Conservation (phyloP, 2,329 filamentous ascomycete species). For the Botrytis fabae region DNA sequence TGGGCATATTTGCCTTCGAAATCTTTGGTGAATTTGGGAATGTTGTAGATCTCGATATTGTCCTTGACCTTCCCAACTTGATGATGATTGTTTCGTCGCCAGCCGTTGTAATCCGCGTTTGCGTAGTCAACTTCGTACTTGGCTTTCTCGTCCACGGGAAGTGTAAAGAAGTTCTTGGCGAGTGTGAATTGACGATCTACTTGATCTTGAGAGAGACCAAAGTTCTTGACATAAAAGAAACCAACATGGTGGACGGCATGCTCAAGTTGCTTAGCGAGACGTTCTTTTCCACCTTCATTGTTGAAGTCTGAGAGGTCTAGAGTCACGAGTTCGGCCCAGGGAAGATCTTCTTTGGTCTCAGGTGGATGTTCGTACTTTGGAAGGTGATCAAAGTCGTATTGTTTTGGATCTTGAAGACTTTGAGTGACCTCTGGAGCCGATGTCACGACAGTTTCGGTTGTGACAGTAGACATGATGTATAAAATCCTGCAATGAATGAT, state of each 20-base stretch:
- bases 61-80: slow-evolving; percentile 41
- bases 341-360: slow-evolving; percentile 47
- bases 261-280: slow-evolving; percentile 52
- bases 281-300: slow-evolving; percentile 51
- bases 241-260: slow-evolving; percentile 53
- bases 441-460: slow-evolving; percentile 25
- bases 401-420: slow-evolving; percentile 28
- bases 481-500: neutral
- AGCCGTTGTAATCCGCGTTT: slow-evolving; percentile 58
- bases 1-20: slow-evolving; percentile 47
- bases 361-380: slow-evolving; percentile 48
- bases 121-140: slow-evolving; percentile 54
- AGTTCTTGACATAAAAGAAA: slow-evolving; percentile 65
- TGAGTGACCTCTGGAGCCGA: neutral
- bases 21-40: slow-evolving; percentile 56
- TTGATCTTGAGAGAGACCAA: slow-evolving; percentile 59
- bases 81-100: slow-evolving; percentile 48
- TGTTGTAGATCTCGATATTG: slow-evolving; percentile 61
- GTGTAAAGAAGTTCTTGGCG: slow-evolving; percentile 57
- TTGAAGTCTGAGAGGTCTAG: slow-evolving; percentile 53
- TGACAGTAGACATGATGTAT: slow-evolving; percentile 28
- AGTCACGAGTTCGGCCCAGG: slow-evolving; percentile 56
- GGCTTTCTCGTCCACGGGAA: slow-evolving; percentile 59
- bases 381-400: slow-evolving; percentile 38
- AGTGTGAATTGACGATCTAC: slow-evolving; percentile 62